Evolutionary conservation across 768 basidiomycete genomes (phyloP).

Genomic region (Tulasnella sp.): DNA sequence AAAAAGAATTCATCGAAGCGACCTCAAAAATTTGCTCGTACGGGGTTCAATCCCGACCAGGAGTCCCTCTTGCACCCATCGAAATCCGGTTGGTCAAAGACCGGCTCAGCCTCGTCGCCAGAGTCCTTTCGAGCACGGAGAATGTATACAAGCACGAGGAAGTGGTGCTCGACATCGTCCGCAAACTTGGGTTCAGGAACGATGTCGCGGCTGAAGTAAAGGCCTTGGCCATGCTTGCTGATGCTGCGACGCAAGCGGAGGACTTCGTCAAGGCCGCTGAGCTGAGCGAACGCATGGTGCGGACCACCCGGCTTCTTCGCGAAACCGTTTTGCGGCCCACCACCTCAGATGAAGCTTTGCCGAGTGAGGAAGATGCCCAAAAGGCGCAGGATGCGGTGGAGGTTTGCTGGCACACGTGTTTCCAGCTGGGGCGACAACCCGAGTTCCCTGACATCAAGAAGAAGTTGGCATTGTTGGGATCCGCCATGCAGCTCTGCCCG

Average conservation of each 20-base stretch:
- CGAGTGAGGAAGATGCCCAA: neutral
- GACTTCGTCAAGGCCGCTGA: conserved; percentile 75
- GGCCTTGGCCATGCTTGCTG: conserved; percentile 83
- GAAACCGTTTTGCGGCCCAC: conserved; percentile 9
- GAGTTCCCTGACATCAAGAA: conserved; percentile 66
- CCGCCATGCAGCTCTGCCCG: conserved; percentile 83
- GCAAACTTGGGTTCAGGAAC: conserved; percentile 76
- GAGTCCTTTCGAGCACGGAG: conserved; percentile 74
- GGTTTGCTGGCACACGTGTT: conserved; percentile 87
- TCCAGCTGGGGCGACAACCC: conserved; percentile 77
- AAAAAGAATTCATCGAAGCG: conserved; percentile 94
- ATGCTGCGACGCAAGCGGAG: conserved; percentile 75
- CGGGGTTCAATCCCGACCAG: conserved; percentile 69
- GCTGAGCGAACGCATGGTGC: conserved; percentile 59
- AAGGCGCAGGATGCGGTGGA: conserved; percentile 55
- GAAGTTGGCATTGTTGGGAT: conserved; percentile 68
- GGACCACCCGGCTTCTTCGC: conserved; percentile 11
- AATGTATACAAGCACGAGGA: conserved; percentile 91
- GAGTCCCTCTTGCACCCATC: conserved; percentile 78
- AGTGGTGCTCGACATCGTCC: conserved; percentile 82
- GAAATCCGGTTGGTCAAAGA: conserved; percentile 92
- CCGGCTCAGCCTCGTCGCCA: conserved; percentile 79
- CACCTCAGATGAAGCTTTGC: conserved; percentile 7
- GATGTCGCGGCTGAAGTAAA: conserved; percentile 76
- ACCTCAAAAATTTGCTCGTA: conserved; percentile 94